These are phyloP conservation scores for Dactylellina drechsleri DNA, from an alignment of 2,329 filamentous ascomycete species.

Conservation along the genomic window DNA sequence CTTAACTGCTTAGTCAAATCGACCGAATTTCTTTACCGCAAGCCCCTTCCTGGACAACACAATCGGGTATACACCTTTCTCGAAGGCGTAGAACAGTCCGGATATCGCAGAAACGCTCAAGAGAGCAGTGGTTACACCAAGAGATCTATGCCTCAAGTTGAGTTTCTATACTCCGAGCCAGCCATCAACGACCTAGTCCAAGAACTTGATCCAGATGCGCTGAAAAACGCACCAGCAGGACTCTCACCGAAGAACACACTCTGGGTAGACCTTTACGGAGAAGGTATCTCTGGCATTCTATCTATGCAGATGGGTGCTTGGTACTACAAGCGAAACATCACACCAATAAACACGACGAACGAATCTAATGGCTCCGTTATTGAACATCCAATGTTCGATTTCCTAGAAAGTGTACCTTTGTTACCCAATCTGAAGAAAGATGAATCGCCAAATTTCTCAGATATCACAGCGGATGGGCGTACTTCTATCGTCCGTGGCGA, in stretches of 20 bases:
- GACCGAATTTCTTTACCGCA: conserved; percentile 17
- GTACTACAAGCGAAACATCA: neutral
- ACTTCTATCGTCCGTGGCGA: too few species aligned
- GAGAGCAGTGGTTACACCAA: neutral
- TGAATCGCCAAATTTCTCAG: neutral
- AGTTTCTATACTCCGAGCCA: neutral
- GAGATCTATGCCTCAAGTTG: neutral
- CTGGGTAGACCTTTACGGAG: neutral
- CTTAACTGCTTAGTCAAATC: conserved; percentile 37
- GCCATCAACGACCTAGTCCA: neutral
- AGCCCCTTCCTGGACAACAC: too few species aligned
- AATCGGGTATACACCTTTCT: conserved; percentile 11
- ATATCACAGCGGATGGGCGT: neutral
- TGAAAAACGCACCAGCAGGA: neutral
- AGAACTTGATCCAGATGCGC: neutral
- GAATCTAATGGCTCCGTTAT: too few species aligned
- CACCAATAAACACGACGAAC: neutral
- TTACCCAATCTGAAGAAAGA: neutral
- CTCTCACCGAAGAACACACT: neutral
- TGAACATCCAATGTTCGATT: neutral
- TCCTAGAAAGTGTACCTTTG: neutral
- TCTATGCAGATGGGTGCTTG: neutral
- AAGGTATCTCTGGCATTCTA: neutral
- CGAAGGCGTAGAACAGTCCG: neutral
- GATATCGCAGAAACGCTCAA: neutral